Conservation (phyloP, 2,329 filamentous ascomycete species). For the Lachnellula arida region DNA sequence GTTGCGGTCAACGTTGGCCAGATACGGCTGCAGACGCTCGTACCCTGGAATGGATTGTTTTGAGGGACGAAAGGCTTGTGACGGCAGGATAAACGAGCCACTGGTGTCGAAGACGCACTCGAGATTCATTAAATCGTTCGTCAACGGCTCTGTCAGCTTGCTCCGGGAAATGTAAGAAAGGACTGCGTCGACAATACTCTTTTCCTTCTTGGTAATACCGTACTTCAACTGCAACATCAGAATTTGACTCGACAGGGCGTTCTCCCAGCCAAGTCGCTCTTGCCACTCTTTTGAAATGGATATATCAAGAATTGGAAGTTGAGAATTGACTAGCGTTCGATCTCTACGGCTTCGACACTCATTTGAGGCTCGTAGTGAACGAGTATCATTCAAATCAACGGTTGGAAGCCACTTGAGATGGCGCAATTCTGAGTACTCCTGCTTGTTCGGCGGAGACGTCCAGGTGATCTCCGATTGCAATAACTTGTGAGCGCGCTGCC, state of each 20-base stretch:
- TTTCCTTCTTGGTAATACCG: constrained; percentile 10
- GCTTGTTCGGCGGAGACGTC: background rate
- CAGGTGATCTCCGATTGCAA: constrained; percentile 11
- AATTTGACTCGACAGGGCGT: constrained; percentile 7
- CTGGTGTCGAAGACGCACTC: constrained; percentile 14
- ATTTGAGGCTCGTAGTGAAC: constrained; percentile 7
- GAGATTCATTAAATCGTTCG: constrained; percentile 5
- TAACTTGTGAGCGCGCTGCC: constrained; percentile 2
- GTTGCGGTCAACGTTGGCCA: constrained; percentile 19
- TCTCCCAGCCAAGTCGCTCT: constrained; percentile 18
- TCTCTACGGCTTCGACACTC: constrained; percentile 19
- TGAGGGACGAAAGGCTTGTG: constrained; percentile 17
- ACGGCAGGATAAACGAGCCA: constrained; percentile 10
- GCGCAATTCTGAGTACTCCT: constrained; percentile 2
- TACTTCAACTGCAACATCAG: constrained; percentile 19
- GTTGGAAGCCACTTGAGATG: constrained; percentile 20
- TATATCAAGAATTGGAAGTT: constrained; percentile 14
- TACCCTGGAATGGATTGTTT: constrained; percentile 7
- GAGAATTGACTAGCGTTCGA: constrained; percentile 12
- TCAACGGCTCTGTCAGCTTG: background rate
- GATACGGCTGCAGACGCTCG: constrained; percentile 18
- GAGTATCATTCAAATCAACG: background rate
- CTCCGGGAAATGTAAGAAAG: constrained; percentile 15
- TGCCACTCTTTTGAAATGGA: constrained; percentile 13
- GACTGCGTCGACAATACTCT: constrained; percentile 16